Percentiles rank a stretch among this genome's conserved stretches.
Evolutionary conservation across 805 yeast genomes (phyloP).

Genomic region (Lipomyces anomalus): DNA sequence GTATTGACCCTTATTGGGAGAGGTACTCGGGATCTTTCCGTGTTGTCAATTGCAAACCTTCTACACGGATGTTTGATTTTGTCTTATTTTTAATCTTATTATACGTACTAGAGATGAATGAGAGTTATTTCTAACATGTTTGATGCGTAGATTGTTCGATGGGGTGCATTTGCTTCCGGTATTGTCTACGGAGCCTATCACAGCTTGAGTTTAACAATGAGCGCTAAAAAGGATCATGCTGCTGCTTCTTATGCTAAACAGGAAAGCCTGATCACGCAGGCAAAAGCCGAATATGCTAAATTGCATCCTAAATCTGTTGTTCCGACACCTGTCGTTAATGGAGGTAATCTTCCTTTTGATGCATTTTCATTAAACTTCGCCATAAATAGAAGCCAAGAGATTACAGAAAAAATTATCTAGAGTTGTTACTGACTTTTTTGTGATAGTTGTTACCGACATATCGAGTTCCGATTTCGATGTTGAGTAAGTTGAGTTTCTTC

Average conservation of each 20-base stretch:
- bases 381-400: too few relatives aligned
- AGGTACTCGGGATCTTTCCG: too few relatives aligned
- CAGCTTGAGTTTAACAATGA: constrained; percentile 60
- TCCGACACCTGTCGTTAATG: constrained; percentile 4
- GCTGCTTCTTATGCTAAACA: constrained; percentile 55
- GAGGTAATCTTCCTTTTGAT: not conserved
- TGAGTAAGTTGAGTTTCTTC: constrained; percentile 36
- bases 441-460: constrained; percentile 49
- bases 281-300: constrained; percentile 82
- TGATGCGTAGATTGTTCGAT: constrained; percentile 67
- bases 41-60: too few relatives aligned
- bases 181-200: constrained; percentile 82
- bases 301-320: constrained; percentile 44
- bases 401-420: too few relatives aligned
- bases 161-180: constrained; percentile 86
- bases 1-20: too few relatives aligned
- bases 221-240: constrained; percentile 55
- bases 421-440: not conserved
- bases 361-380: too few relatives aligned
- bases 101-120: not conserved
- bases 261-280: constrained; percentile 74
- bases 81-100: too few relatives aligned
- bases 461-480: constrained; percentile 89
- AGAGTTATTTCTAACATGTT: not conserved
- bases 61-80: too few relatives aligned